Conservation (phyloP, 2,329 filamentous ascomycete genomes). For the Microdochium nivale region DNA sequence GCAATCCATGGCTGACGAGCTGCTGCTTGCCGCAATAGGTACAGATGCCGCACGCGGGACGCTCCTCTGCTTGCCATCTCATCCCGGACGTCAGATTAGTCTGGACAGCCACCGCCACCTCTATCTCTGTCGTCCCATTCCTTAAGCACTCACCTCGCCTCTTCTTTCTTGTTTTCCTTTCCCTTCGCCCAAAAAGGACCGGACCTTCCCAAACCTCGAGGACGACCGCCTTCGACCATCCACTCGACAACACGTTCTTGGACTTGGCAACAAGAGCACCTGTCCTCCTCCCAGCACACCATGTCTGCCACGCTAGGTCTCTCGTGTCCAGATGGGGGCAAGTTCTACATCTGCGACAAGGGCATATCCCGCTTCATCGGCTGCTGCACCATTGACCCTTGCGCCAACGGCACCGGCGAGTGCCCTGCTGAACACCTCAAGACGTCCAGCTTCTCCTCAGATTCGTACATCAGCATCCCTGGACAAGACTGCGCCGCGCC, state of each 20-base stretch:
- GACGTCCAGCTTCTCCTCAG: conserved; percentile 20
- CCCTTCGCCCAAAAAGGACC: neutral
- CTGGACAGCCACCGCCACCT: neutral
- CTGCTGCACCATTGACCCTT: conserved; percentile 27
- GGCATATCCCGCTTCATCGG: conserved; percentile 25
- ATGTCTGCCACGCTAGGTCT: conserved; percentile 14
- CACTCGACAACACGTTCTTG: too few species aligned
- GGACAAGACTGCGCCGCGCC: conserved; percentile 21
- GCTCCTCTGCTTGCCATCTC: neutral
- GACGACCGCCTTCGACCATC: neutral
- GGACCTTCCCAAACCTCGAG: neutral
- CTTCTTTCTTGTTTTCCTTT: neutral
- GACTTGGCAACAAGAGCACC: too few species aligned
- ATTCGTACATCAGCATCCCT: conserved; percentile 19
- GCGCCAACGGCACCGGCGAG: conserved; percentile 18
- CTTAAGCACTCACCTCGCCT: neutral
- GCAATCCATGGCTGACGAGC: neutral
- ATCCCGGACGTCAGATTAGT: neutral
- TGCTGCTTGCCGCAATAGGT: neutral
- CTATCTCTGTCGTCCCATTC: neutral
- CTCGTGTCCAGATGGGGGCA: conserved; percentile 21
- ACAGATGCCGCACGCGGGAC: neutral
- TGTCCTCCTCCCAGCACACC: neutral
- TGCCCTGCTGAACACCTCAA: conserved; percentile 23
- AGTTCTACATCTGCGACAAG: conserved; percentile 23